These are phyloP conservation scores for Cinchona pubescens DNA, from an alignment of 257 asterid species.

Conservation along the genomic window DNA sequence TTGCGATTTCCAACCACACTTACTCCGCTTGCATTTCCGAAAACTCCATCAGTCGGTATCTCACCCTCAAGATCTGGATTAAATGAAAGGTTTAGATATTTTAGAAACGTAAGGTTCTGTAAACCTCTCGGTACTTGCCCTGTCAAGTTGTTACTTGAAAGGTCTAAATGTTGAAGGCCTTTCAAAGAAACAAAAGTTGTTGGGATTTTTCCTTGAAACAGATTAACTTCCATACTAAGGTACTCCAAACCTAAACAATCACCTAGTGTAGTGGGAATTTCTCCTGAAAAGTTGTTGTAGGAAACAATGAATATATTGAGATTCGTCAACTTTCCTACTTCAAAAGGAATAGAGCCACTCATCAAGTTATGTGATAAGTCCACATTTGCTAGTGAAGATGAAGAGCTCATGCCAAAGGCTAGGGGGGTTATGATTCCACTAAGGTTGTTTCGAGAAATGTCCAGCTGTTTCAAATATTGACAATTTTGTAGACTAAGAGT, in stretches of 20 bases:
- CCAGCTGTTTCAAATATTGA: too few relatives aligned
- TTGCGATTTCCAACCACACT: not conserved
- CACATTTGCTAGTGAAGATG: not conserved
- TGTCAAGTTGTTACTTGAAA: too few relatives aligned
- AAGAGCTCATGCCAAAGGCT: too few relatives aligned
- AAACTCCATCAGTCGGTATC: too few relatives aligned
- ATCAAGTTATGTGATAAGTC: not conserved
- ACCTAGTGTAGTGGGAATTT: not conserved
- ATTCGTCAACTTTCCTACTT: not conserved
- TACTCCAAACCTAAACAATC: not conserved
- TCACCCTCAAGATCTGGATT: too few relatives aligned
- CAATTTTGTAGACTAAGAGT: too few relatives aligned
- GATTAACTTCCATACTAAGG: too few relatives aligned
- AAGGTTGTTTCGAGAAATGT: too few relatives aligned
- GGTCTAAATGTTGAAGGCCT: not conserved
- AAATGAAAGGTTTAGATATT: too few relatives aligned
- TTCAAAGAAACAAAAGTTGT: not conserved
- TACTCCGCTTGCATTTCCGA: not conserved
- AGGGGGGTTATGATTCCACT: too few relatives aligned
- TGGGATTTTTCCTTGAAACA: not conserved
- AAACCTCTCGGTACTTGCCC: too few relatives aligned
- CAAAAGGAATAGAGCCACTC: not conserved
- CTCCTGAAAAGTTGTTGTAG: not conserved
- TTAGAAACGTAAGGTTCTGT: too few relatives aligned
- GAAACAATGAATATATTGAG: not conserved